phyloP scores from a whole-genome alignment of 2,329 filamentous ascomycete genomes.

The Nemania sp. region DNA sequence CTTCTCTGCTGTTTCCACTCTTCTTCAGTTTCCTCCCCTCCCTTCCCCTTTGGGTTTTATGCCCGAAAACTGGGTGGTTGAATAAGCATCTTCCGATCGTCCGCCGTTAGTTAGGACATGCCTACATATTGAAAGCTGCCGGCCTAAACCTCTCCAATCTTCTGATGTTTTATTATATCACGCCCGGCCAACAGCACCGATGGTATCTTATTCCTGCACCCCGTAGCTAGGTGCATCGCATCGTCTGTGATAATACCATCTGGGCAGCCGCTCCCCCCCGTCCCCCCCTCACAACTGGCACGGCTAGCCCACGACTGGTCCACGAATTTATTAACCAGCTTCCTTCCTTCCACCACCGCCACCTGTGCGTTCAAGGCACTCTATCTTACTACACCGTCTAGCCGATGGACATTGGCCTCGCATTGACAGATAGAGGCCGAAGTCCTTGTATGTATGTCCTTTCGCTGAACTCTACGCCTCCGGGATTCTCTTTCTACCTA shows the following conservation, averaged over 20 bases:
- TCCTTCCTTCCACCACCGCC: neutral
- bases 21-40: neutral
- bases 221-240: conserved; percentile 10
- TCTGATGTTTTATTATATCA: conserved; percentile 7
- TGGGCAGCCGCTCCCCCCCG: conserved; percentile 10
- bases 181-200: conserved; percentile 13
- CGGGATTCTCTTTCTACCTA: neutral
- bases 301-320: conserved; percentile 2
- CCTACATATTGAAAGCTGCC: neutral
- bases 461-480: neutral
- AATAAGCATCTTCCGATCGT: conserved; percentile 1
- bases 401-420: conserved; percentile 7
- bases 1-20: neutral
- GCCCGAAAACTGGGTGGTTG: neutral
- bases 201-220: conserved; percentile 10
- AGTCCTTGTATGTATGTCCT: conserved; percentile 5
- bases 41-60: neutral
- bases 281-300: conserved; percentile 11
- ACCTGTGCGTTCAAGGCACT: neutral
- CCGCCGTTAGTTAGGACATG: neutral
- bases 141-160: neutral
- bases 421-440: neutral
- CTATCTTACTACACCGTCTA: neutral
- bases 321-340: neutral
- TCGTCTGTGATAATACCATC: conserved; percentile 3